These are phyloP conservation scores for Macrocybe gigantea DNA, from an alignment of 768 basidiomycete species.

Conservation along the genomic window DNA sequence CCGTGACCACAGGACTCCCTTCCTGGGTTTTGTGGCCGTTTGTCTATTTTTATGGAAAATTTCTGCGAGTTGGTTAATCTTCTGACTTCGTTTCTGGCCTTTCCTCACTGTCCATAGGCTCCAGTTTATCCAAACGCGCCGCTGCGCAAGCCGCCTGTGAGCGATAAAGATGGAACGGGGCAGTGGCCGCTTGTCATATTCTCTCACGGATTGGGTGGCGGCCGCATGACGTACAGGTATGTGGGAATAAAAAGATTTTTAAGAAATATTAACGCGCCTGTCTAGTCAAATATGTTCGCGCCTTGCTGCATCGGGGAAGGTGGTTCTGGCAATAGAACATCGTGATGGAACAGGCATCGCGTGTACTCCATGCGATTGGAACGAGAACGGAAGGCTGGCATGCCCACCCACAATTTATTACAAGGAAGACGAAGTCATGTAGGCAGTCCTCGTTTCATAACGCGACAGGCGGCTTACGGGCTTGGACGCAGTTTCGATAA, in stretches of 20 bases:
- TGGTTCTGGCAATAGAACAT: conserved; percentile 82
- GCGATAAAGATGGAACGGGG: conserved; percentile 8
- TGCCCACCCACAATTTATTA: conserved; percentile 42
- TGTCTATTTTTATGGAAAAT: conserved; percentile 42
- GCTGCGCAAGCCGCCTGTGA: conserved; percentile 33
- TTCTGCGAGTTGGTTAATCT: conserved; percentile 34
- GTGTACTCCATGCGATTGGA: conserved; percentile 32
- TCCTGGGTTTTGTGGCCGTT: conserved; percentile 43
- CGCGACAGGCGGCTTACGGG: too few species aligned
- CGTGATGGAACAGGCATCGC: conserved; percentile 72
- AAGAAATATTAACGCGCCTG: neutral
- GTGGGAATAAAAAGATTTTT: neutral
- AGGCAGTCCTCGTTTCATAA: conserved; percentile 12
- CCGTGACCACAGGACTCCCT: conserved; percentile 21
- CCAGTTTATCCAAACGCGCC: conserved; percentile 54
- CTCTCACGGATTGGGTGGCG: conserved; percentile 80
- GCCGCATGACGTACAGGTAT: conserved; percentile 64
- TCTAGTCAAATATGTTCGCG: conserved; percentile 62
- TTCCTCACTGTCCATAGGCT: conserved; percentile 29
- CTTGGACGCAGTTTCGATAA: too few species aligned
- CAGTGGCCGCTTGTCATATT: conserved; percentile 81
- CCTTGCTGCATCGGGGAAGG: conserved; percentile 71
- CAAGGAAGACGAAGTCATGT: conserved; percentile 52
- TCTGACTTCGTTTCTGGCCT: neutral
- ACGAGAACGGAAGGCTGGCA: conserved; percentile 17